Conservation (phyloP, 1,139 yeast species). For the Suhomyces bolitotheri region DNA sequence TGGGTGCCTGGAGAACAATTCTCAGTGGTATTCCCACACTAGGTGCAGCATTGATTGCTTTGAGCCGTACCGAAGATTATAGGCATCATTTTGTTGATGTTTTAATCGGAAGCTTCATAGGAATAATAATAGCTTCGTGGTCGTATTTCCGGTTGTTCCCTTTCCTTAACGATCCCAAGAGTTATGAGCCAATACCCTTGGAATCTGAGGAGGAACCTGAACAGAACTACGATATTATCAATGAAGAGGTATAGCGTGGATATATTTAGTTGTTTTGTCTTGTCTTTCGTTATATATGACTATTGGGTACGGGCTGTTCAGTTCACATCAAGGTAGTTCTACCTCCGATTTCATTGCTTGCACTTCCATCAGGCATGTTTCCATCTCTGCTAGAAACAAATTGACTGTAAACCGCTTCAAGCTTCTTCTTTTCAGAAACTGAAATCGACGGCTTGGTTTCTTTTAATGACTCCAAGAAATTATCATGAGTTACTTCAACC, state of each 20-base stretch:
- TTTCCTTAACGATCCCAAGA: conserved; percentile 16
- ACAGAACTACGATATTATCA: conserved; percentile 7
- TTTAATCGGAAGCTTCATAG: conserved; percentile 57
- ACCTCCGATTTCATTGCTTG: conserved; percentile 84
- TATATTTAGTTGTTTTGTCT: no score
- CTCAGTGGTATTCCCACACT: conserved; percentile 40
- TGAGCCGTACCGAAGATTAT: conserved; percentile 75
- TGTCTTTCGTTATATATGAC: neutral
- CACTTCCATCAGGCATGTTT: conserved; percentile 83
- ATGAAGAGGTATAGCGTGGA: conserved; percentile 4
- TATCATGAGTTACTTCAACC: conserved; percentile 48
- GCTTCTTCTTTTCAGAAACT: conserved; percentile 61
- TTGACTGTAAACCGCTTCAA: conserved; percentile 64
- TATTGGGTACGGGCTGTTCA: neutral
- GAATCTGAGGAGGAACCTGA: conserved; percentile 18
- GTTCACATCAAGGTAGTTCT: conserved; percentile 68
- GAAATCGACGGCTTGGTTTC: conserved; percentile 92
- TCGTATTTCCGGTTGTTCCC: conserved; percentile 44
- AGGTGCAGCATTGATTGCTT: conserved; percentile 65
- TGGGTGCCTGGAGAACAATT: conserved; percentile 58
- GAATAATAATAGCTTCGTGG: conserved; percentile 40
- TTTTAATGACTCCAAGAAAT: conserved; percentile 61
- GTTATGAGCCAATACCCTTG: conserved; percentile 28
- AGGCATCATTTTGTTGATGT: conserved; percentile 78
- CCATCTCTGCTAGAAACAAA: conserved; percentile 84